phyloP scores from a whole-genome alignment of 495 filamentous ascomycete genomes.

The Penicillium steckii region DNA sequence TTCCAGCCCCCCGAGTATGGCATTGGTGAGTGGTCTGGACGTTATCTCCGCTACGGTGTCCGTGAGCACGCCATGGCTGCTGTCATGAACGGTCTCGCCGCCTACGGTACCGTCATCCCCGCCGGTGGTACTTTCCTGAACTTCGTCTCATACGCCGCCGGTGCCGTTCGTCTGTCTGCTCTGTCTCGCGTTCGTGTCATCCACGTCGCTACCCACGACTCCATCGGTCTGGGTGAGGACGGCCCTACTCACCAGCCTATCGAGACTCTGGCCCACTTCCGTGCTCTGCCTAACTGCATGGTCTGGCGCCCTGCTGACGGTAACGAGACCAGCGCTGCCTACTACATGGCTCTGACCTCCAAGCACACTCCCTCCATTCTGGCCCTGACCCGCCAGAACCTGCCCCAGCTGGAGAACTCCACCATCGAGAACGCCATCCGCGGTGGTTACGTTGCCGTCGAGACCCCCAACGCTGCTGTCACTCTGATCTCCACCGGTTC shows the following conservation, averaged over 20 bases:
- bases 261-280: constrained; percentile 99
- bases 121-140: constrained; percentile 97
- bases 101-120: constrained; percentile 93
- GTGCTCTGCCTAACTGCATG: constrained; percentile 98
- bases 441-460: constrained; percentile 90
- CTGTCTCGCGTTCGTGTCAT: constrained; percentile 89
- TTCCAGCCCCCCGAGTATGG: constrained; percentile 89
- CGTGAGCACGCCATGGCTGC: constrained; percentile 98
- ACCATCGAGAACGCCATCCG: constrained; percentile 83
- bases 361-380: constrained; percentile 90
- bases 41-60: constrained; percentile 96
- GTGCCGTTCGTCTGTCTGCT: constrained; percentile 89
- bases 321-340: constrained; percentile 97
- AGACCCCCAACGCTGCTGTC: constrained; percentile 78
- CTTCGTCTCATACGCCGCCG: constrained; percentile 98
- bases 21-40: constrained; percentile 84
- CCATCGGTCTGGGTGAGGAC: constrained; percentile 98
- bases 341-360: constrained; percentile 91
- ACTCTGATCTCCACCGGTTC: constrained; percentile 94
- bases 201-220: constrained; percentile 98
- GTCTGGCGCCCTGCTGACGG: constrained; percentile 99
- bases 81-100: constrained; percentile 95
- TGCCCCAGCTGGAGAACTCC: constrained; percentile 94
- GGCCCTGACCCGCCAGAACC: constrained; percentile 95
- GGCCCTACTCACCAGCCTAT: constrained; percentile 99